Conservation (phyloP, 2,329 filamentous ascomycete genomes). For the Cercospora beticola region DNA sequence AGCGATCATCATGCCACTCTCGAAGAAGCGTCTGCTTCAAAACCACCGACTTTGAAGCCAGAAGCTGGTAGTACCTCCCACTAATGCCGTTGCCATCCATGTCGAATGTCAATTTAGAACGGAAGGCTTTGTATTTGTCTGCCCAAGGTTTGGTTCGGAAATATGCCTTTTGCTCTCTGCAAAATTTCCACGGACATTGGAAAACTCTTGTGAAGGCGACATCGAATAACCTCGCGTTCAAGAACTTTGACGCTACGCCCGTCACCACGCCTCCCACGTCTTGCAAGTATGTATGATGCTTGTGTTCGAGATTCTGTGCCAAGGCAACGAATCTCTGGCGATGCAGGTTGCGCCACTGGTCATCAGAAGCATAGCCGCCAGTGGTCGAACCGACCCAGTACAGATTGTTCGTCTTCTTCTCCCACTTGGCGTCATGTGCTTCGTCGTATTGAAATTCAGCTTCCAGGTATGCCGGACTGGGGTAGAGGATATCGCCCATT, state of each 20-base stretch:
- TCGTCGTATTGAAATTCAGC: constrained; percentile 47
- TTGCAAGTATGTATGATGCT: not conserved
- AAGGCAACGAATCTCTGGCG: constrained; percentile 49
- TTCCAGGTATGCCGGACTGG: constrained; percentile 48
- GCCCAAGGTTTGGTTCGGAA: constrained; percentile 7
- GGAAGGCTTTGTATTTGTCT: constrained; percentile 5
- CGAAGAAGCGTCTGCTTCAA: constrained; percentile 55
- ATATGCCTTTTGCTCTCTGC: not conserved
- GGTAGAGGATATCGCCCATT: constrained; percentile 52
- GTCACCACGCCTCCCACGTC: constrained; percentile 26
- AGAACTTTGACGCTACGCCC: not conserved
- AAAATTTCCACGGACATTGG: constrained; percentile 42
- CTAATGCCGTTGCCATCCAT: constrained; percentile 59
- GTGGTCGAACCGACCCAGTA: constrained; percentile 62
- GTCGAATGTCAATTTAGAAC: constrained; percentile 41
- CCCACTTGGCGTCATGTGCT: constrained; percentile 49
- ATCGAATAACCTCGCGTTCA: constrained; percentile 38
- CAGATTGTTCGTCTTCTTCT: constrained; percentile 51
- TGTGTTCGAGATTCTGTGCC: constrained; percentile 6
- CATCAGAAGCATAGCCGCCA: constrained; percentile 43
- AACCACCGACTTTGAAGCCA: constrained; percentile 50
- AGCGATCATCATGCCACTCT: constrained; percentile 60
- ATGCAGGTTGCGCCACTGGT: constrained; percentile 48
- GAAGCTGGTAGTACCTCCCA: constrained; percentile 53
- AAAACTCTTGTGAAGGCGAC: constrained; percentile 50